Evolutionary conservation across 176 grass and related monocot species (phyloP).

Genomic region (Ampelocalamus luodianensis): DNA sequence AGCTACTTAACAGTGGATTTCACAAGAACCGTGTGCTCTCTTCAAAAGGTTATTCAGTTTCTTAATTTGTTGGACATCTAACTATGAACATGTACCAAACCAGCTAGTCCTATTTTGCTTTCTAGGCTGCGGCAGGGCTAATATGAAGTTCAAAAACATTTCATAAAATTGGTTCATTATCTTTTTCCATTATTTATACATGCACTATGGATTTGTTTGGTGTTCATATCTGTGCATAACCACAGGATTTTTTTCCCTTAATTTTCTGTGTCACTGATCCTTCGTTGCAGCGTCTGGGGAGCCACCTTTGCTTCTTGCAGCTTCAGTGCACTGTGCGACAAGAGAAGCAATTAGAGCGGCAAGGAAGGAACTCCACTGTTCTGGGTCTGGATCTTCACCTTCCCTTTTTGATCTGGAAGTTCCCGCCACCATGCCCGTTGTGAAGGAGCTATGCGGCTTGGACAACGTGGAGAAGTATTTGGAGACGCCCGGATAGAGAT

Average conservation of each 20-base stretch:
- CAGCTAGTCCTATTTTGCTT: constrained; percentile 15
- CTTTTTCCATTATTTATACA: neutral
- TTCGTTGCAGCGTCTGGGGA: constrained; percentile 76
- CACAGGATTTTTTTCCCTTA: too few species aligned
- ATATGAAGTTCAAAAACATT: neutral
- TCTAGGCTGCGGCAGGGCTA: neutral
- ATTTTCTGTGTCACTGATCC: constrained; percentile 22
- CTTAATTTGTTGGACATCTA: neutral
- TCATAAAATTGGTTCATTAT: neutral
- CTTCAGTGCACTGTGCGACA: constrained; percentile 74
- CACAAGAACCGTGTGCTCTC: constrained; percentile 88
- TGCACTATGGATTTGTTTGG: neutral
- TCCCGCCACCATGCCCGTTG: constrained; percentile 75
- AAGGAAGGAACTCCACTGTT: constrained; percentile 38
- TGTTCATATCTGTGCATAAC: neutral
- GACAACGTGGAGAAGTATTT: constrained; percentile 82
- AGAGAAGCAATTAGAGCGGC: constrained; percentile 78
- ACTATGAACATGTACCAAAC: neutral
- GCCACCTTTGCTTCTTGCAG: constrained; percentile 88
- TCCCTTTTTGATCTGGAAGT: constrained; percentile 60
- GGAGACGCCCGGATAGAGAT: neutral
- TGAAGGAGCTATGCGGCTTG: constrained; percentile 80
- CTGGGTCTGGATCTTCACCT: constrained; percentile 38
- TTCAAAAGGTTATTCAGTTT: constrained; percentile 80
- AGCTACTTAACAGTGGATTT: constrained; percentile 86